phyloP scores from a whole-genome alignment of 371 early-diverging fungal species.

The Haplosporangium sp. region DNA sequence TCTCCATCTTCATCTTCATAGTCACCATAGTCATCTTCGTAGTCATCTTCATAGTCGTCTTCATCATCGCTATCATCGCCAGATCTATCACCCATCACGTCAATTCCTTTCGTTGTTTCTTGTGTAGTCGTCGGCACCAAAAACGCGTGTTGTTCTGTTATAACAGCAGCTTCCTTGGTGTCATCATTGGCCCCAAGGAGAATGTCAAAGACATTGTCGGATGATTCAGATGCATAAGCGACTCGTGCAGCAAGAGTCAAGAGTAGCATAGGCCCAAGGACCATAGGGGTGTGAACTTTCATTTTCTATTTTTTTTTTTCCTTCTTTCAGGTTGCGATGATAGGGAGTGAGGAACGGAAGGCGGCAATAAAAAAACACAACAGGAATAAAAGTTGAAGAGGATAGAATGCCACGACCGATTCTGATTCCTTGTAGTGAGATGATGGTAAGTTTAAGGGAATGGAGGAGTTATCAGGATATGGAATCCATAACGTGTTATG shows the following conservation, averaged over 20 bases:
- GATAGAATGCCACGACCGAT: no score
- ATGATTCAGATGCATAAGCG: neutral
- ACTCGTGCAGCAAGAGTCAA: neutral
- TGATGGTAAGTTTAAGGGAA: no score
- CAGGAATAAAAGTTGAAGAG: no score
- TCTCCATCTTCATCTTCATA: constrained; percentile 7
- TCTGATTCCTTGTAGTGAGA: no score
- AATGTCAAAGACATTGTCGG: no score
- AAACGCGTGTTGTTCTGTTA: neutral
- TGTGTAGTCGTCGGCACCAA: neutral
- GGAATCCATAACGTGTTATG: no score
- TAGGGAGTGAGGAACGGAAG: no score
- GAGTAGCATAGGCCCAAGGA: neutral
- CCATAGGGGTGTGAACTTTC: neutral
- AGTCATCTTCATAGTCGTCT: neutral
- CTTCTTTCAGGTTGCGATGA: no score
- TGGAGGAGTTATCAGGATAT: no score
- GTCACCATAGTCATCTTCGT: constrained; percentile 10
- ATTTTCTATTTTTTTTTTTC: no score
- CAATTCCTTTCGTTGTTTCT: neutral
- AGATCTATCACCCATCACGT: neutral
- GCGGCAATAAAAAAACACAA: no score
- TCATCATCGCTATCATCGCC: constrained; percentile 2
- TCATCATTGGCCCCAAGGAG: no score
- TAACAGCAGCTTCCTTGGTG: neutral